These are phyloP conservation scores for Boletus patriciae DNA, from an alignment of 768 basidiomycete species.

Conservation along the genomic window DNA sequence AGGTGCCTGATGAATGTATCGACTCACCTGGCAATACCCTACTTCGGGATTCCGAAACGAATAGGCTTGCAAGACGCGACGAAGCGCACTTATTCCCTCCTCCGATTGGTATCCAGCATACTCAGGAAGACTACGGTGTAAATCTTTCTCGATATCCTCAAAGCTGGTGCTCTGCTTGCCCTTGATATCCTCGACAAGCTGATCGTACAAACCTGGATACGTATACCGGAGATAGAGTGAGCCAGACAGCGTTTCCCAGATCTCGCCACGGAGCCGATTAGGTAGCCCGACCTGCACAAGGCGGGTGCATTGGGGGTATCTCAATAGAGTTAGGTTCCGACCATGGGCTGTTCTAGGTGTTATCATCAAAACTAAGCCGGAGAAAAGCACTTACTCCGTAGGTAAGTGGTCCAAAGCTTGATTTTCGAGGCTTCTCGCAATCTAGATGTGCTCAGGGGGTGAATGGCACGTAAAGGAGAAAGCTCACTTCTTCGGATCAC, in stretches of 20 bases:
- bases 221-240: constrained; percentile 88
- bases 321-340: constrained; percentile 89
- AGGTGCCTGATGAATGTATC: not conserved
- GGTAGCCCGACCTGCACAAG: constrained; percentile 96
- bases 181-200: constrained; percentile 70
- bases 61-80: constrained; percentile 92
- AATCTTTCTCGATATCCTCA: constrained; percentile 98
- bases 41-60: constrained; percentile 92
- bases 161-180: constrained; percentile 85
- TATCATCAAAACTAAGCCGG: constrained; percentile 6
- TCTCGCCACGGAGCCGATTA: constrained; percentile 90
- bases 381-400: constrained; percentile 54
- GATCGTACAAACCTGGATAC: constrained; percentile 80
- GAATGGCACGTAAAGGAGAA: not conserved
- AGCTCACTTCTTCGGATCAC: constrained; percentile 85
- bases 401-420: constrained; percentile 91
- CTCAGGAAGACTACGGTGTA: constrained; percentile 94
- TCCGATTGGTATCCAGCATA: constrained; percentile 94
- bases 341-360: constrained; percentile 66
- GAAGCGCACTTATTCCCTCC: constrained; percentile 79
- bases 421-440: constrained; percentile 91
- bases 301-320: constrained; percentile 96
- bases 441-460: constrained; percentile 40
- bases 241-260: constrained; percentile 97
- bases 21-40: constrained; percentile 86